These are phyloP conservation scores for Tulasnella sp. DNA, from an alignment of 768 basidiomycete genomes.

Conservation along the genomic window DNA sequence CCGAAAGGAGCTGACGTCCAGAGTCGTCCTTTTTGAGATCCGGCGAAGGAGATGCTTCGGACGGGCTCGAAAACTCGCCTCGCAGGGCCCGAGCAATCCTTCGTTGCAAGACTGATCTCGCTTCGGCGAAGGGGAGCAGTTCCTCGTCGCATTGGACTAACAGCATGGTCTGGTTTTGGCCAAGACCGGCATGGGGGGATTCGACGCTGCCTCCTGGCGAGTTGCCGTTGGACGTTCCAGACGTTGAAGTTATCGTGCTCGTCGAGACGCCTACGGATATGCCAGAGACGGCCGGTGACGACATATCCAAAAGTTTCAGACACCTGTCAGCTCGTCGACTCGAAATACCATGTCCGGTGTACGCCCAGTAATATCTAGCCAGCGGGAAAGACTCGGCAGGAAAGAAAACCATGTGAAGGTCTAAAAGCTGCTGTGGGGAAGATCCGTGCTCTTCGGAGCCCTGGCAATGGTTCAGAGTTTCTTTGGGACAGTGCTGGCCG, in stretches of 20 bases:
- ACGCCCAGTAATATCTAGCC: constrained; percentile 94
- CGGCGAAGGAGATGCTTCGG: constrained; percentile 26
- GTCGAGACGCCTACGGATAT: background rate
- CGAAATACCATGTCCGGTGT: constrained; percentile 82
- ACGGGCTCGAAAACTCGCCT: constrained; percentile 41
- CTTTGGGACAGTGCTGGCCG: constrained; percentile 25
- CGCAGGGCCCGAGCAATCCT: constrained; percentile 81
- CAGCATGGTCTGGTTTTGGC: constrained; percentile 60
- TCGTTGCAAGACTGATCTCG: constrained; percentile 78
- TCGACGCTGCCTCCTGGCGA: background rate
- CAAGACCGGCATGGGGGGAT: constrained; percentile 40
- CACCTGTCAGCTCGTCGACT: constrained; percentile 83
- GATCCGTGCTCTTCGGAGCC: constrained; percentile 11
- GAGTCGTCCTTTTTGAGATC: constrained; percentile 55
- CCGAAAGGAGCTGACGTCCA: constrained; percentile 61
- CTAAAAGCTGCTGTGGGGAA: constrained; percentile 32
- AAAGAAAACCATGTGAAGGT: constrained; percentile 79
- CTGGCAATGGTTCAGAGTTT: constrained; percentile 5
- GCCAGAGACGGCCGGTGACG: background rate
- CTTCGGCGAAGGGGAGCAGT: constrained; percentile 74
- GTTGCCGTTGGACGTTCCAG: background rate
- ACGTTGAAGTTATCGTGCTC: background rate
- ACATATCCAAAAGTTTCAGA: constrained; percentile 52
- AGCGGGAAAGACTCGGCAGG: constrained; percentile 48
- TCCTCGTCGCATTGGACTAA: constrained; percentile 93